These are phyloP conservation scores for Fusarium odoratissimum DNA, from an alignment of 2,329 filamentous ascomycete species.

Conservation along the genomic window DNA sequence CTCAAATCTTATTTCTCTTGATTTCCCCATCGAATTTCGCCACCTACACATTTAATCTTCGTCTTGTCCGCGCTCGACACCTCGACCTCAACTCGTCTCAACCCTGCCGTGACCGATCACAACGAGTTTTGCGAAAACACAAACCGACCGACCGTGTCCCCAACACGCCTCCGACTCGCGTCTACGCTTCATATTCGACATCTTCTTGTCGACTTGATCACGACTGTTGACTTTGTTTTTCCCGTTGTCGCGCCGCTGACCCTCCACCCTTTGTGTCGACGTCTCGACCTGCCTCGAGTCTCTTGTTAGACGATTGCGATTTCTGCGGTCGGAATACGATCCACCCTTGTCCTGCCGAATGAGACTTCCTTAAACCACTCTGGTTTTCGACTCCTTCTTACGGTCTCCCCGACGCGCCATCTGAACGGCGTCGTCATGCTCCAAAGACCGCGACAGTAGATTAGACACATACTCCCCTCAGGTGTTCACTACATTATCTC, in stretches of 20 bases:
- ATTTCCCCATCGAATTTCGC: slow-evolving; percentile 8
- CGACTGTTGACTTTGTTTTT: slow-evolving; percentile 14
- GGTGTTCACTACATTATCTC: slow-evolving; percentile 53
- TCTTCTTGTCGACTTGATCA: slow-evolving; percentile 20
- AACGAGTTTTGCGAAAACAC: slow-evolving; percentile 49
- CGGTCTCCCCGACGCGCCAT: slow-evolving; percentile 53
- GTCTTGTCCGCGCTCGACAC: slow-evolving; percentile 42
- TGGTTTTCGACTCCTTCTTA: slow-evolving; percentile 34
- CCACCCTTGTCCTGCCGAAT: slow-evolving; percentile 35
- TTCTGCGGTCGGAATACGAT: slow-evolving; percentile 10
- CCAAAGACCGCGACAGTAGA: slow-evolving; percentile 65
- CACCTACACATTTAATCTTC: slow-evolving; percentile 27
- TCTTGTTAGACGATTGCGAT: slow-evolving; percentile 32
- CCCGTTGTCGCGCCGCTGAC: slow-evolving; percentile 29
- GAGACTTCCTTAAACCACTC: slow-evolving; percentile 34
- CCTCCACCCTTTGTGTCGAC: slow-evolving; percentile 37
- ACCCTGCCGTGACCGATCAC: slow-evolving; percentile 46
- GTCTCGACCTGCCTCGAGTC: slow-evolving; percentile 27
- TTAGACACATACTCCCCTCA: slow-evolving; percentile 53
- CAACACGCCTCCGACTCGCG: slow-evolving; percentile 39
- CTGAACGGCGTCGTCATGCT: slow-evolving; percentile 68
- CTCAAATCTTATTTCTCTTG: slow-evolving; percentile 30
- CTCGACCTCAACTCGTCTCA: slow-evolving; percentile 41
- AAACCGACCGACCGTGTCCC: slow-evolving; percentile 42
- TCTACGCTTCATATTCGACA: slow-evolving; percentile 25